Evolutionary conservation across 2,329 filamentous ascomycete genomes (phyloP).

Genomic region (Fusarium keratoplasticum): DNA sequence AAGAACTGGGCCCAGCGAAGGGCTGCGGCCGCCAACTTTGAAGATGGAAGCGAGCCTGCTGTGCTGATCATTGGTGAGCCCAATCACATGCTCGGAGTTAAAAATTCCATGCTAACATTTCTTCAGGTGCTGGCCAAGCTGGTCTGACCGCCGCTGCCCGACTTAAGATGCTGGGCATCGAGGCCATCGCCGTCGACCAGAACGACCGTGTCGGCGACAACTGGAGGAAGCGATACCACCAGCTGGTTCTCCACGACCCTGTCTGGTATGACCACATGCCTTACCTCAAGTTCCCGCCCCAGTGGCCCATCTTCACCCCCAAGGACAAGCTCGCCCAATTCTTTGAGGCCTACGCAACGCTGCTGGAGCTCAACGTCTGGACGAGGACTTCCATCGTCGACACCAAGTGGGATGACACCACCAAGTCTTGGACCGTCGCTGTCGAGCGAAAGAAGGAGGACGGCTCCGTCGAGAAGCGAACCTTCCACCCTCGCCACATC

Average conservation of each 20-base stretch:
- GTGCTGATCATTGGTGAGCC: conserved; percentile 71
- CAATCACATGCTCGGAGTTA: accelerated
- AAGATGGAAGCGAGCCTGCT: conserved; percentile 60
- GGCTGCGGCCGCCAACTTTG: conserved; percentile 59
- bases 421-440: conserved; percentile 65
- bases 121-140: conserved; percentile 67
- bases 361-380: conserved; percentile 78
- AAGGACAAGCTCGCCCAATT: conserved; percentile 79
- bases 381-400: conserved; percentile 61
- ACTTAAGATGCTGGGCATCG: conserved; percentile 68
- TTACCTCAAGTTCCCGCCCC: conserved; percentile 71
- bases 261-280: conserved; percentile 72
- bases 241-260: conserved; percentile 76
- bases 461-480: conserved; percentile 62
- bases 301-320: conserved; percentile 77
- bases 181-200: conserved; percentile 68
- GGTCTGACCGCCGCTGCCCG: conserved; percentile 69
- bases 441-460: conserved; percentile 63
- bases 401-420: conserved; percentile 62
- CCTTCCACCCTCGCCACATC: conserved; percentile 70
- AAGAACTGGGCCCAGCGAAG: conserved; percentile 72
- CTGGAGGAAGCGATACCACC: conserved; percentile 72
- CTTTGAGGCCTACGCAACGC: conserved; percentile 72
- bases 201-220: conserved; percentile 71
- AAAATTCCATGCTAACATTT: neutral